Percentiles rank a stretch among this genome's conserved stretches.
phyloP scores from a whole-genome alignment of 2,329 filamentous ascomycete species.

The Xylaria arbuscula region DNA sequence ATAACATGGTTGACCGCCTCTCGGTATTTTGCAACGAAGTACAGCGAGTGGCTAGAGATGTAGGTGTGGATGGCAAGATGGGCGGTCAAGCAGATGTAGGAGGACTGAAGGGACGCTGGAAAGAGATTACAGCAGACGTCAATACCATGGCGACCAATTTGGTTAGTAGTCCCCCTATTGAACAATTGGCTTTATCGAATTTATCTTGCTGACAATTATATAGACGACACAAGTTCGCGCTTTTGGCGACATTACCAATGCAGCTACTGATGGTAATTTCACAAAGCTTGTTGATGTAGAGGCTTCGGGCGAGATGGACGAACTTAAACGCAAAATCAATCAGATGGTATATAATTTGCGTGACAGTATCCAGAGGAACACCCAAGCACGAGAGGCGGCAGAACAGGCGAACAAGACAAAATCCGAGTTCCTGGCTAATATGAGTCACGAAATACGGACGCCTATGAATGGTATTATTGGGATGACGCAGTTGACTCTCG shows the following conservation, averaged over 20 bases:
- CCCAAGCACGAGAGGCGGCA: conserved; percentile 92
- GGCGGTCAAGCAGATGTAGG: conserved; percentile 95
- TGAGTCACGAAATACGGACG: conserved; percentile 98
- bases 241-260: conserved; percentile 98
- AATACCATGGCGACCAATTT: conserved; percentile 87
- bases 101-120: conserved; percentile 93
- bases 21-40: conserved; percentile 97
- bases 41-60: conserved; percentile 94
- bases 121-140: conserved; percentile 96
- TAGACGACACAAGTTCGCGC: conserved; percentile 96
- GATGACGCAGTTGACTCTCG: conserved; percentile 96
- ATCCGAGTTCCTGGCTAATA: conserved; percentile 97
- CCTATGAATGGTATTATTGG: conserved; percentile 98
- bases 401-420: conserved; percentile 98
- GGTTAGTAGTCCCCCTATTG: conserved; percentile 52
- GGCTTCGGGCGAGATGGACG: conserved; percentile 98
- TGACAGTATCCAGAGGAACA: conserved; percentile 97
- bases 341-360: conserved; percentile 97
- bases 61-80: conserved; percentile 98
- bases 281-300: conserved; percentile 97
- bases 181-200: background rate
- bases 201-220: conserved; percentile 35
- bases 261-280: conserved; percentile 96
- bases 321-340: conserved; percentile 98
- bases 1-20: conserved; percentile 96